Base-by-base conservation (phyloP, 495 filamentous ascomycete species). In the Trichoderma reesei region DNA sequence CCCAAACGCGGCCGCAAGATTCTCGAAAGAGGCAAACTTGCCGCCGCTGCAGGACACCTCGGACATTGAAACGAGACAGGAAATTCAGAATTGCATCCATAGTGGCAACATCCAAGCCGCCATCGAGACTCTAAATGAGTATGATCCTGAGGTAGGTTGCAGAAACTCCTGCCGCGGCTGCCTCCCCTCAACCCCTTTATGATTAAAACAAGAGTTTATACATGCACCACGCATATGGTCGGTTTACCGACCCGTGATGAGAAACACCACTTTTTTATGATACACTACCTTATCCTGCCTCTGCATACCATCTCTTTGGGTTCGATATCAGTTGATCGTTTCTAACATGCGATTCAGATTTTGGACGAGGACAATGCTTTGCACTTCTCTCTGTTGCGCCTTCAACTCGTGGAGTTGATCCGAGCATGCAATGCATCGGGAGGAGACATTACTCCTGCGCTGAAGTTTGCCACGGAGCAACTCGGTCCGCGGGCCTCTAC, bases 201-300 rank as follows among this genome's bases (percentile, higher is more conserved):
- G 93, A 97, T 98, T 96, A 95, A 79, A 90, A 75, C 74, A 73
- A 73, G 79, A 82, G 85, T 92, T 91, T 56, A 95, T 74, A 78
- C 94, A 97, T 98, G 92, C 95, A 99, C 93, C 93, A 98, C 93
- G 91, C 93, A 89, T 91, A 98, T 81, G 80, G 80, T 10, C 14
- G 31, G 51, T 81, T 86, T 86, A 85, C 79, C 76, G 84, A 86
- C 84, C 85, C 74, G 83, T 90, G 95, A 92, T 91, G 92, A 96
- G 82, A 90, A 88, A 87, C 82, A 90, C 75, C 72, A 77, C 48
- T 31, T 46, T 51, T 60, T 62, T 65, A 62, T 68, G 39, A 59
- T 64, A 18, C 14, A 51, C 51, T 46, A 44, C 62, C 31, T 36
- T 36, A 31, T 18, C 14, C 4, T 44, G 63, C 11, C 5, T 34